Conservation (phyloP, 2,329 filamentous ascomycete genomes). For the Aspergillus oerlinghausenensis region DNA sequence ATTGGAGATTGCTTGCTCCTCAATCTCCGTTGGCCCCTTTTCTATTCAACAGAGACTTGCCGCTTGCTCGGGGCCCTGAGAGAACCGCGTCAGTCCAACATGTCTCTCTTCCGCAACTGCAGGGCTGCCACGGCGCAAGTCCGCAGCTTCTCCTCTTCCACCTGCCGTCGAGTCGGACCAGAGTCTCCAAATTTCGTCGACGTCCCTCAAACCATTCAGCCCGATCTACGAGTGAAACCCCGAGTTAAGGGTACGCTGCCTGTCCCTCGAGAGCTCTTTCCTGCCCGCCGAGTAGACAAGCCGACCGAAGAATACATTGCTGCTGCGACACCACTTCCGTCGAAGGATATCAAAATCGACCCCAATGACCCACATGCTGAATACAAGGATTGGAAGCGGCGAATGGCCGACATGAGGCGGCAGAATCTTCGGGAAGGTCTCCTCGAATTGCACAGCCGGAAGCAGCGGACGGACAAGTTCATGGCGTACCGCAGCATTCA, state of each 20-base stretch:
- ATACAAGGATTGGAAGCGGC: constrained; percentile 61
- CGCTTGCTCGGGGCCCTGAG: neutral
- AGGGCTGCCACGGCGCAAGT: constrained; percentile 34
- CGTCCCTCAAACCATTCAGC: constrained; percentile 71
- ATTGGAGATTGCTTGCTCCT: constrained; percentile 1
- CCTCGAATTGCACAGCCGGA: constrained; percentile 62
- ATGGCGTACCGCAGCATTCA: constrained; percentile 40
- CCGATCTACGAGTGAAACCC: constrained; percentile 48
- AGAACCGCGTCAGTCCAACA: constrained; percentile 14
- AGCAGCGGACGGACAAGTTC: constrained; percentile 43
- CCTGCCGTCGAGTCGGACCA: constrained; percentile 48
- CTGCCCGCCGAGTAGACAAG: constrained; percentile 57
- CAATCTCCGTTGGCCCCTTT: neutral
- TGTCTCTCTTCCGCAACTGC: constrained; percentile 36
- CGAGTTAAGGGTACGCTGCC: constrained; percentile 74
- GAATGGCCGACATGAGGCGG: constrained; percentile 68
- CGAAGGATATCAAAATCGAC: constrained; percentile 27
- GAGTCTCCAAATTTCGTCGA: constrained; percentile 86
- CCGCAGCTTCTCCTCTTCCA: constrained; percentile 37
- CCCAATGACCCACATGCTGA: constrained; percentile 42
- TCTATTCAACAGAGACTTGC: neutral
- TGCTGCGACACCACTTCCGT: constrained; percentile 54
- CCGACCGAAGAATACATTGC: constrained; percentile 57
- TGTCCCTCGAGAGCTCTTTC: constrained; percentile 76
- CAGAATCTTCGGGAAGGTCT: constrained; percentile 69